Percentiles rank a stretch among this genome's conserved stretches.
These are phyloP conservation scores for Nitzschia putrida DNA, from an alignment of 108 stramenopile species.

Conservation along the genomic window DNA sequence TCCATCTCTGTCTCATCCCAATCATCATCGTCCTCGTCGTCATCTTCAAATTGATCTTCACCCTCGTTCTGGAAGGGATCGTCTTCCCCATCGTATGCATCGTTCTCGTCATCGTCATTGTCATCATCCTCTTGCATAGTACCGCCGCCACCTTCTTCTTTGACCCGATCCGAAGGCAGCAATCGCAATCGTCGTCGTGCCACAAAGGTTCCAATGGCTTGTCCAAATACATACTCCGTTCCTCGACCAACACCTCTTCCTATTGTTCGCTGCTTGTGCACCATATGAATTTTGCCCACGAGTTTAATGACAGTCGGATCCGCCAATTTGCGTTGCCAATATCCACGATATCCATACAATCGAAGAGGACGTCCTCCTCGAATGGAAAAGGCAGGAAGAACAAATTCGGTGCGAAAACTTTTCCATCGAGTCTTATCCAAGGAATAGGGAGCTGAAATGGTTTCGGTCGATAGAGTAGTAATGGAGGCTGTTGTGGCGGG, in stretches of 20 bases:
- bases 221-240: constrained; percentile 18
- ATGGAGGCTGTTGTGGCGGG: constrained; percentile 17
- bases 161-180: constrained; percentile 28
- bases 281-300: constrained; percentile 49
- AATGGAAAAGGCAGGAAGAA: constrained; percentile 49
- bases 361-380: constrained; percentile 29
- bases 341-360: constrained; percentile 43
- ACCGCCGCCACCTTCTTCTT: constrained; percentile 17
- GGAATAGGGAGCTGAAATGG: constrained; percentile 17
- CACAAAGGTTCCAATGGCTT: constrained; percentile 52
- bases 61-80: too few relatives aligned
- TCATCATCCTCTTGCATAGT: constrained; percentile 21
- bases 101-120: constrained; percentile 11
- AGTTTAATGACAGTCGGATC: constrained; percentile 50
- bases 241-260: constrained; percentile 22
- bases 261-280: constrained; percentile 29
- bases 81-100: neutral
- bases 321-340: constrained; percentile 51
- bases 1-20: too few relatives aligned
- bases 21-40: too few relatives aligned
- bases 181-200: constrained; percentile 40
- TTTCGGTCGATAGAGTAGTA: constrained; percentile 2
- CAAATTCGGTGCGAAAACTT: constrained; percentile 44
- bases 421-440: constrained; percentile 33
- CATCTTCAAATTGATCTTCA: too few relatives aligned